Percentiles rank a stretch among this genome's conserved stretches.
phyloP scores from a whole-genome alignment of 140 eudicot species.

The Erigeron philadelphicus region DNA sequence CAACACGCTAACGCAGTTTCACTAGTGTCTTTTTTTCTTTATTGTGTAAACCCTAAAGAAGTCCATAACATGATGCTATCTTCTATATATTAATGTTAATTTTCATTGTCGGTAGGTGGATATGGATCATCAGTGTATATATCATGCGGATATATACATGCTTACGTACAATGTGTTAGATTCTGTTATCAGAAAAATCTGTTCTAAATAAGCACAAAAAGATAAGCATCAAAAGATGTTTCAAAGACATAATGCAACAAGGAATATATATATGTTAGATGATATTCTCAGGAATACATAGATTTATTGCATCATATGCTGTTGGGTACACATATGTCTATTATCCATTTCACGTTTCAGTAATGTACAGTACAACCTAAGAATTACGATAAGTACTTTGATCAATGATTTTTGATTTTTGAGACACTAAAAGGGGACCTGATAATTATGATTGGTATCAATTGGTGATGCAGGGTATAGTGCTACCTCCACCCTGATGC shows the following conservation, averaged over 20 bases:
- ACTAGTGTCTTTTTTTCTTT: constrained; percentile 9
- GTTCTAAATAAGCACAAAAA: constrained; percentile 22
- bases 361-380: constrained; percentile 15
- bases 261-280: constrained; percentile 16
- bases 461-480: constrained; percentile 31
- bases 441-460: constrained; percentile 33
- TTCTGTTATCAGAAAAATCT: constrained; percentile 18
- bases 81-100: constrained; percentile 8
- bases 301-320: constrained; percentile 12
- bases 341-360: constrained; percentile 17
- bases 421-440: constrained; percentile 18
- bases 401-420: not conserved
- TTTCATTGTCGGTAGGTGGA: constrained; percentile 21
- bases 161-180: constrained; percentile 29
- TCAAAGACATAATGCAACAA: constrained; percentile 16
- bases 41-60: constrained; percentile 3
- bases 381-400: not conserved
- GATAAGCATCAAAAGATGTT: constrained; percentile 22
- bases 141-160: constrained; percentile 25
- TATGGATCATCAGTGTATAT: constrained; percentile 9
- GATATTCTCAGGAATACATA: constrained; percentile 7
- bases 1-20: not conserved
- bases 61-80: constrained; percentile 6
- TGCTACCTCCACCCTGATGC: constrained; percentile 24
- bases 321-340: constrained; percentile 20